phyloP scores from a whole-genome alignment of 495 filamentous ascomycete species.

The Xylaria grammica region DNA sequence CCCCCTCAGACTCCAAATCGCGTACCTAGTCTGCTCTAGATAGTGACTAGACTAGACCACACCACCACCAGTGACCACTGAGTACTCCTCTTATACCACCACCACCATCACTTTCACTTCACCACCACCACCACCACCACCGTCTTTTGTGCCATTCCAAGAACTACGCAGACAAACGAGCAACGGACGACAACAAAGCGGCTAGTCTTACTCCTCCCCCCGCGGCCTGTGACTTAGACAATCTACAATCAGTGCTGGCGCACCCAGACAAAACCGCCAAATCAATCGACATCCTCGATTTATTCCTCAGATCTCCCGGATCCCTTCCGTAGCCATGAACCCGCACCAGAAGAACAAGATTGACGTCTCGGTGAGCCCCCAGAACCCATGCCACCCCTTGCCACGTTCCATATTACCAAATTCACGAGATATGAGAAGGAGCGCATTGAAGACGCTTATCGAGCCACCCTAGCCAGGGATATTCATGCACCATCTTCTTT shows the following conservation, averaged over 20 bases:
- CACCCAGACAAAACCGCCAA: neutral
- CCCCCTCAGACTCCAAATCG: constrained; percentile 19
- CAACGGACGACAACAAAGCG: neutral
- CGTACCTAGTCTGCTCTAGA: constrained; percentile 2
- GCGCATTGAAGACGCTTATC: too few species aligned
- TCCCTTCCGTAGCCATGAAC: constrained; percentile 66
- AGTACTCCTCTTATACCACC: neutral
- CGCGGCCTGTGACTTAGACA: neutral
- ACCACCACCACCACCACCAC: constrained; percentile 10
- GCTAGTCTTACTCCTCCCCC: neutral
- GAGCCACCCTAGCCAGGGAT: too few species aligned
- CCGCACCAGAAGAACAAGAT: constrained; percentile 97
- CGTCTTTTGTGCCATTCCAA: neutral
- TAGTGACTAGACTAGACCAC: neutral
- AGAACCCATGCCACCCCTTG: constrained; percentile 17
- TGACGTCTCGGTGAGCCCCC: constrained; percentile 80
- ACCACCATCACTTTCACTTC: constrained; percentile 12
- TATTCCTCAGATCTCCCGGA: neutral
- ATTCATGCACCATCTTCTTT: constrained; percentile 1
- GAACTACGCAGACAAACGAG: constrained; percentile 3
- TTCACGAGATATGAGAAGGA: neutral
- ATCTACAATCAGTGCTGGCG: neutral
- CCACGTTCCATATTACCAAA: constrained; percentile 15
- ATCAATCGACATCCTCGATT: neutral
- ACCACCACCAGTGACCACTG: neutral